phyloP scores from a whole-genome alignment of 2,329 filamentous ascomycete species.

The Tolypocladium paradoxum region DNA sequence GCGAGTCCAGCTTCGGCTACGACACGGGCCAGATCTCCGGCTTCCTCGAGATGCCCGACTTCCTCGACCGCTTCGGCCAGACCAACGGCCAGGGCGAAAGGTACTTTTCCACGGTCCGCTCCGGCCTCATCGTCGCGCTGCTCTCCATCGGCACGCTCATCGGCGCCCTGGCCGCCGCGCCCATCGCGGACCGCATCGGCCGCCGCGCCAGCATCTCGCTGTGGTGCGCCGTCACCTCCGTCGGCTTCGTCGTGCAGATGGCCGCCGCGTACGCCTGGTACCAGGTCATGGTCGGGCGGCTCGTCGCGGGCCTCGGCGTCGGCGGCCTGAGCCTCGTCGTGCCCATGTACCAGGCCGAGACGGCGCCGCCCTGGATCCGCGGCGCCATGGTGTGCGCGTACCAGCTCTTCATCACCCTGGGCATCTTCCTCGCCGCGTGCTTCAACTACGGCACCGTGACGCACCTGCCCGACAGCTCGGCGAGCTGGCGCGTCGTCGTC shows the following conservation, averaged over 20 bases:
- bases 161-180: slow-evolving; percentile 48
- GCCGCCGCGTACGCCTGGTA: slow-evolving; percentile 45
- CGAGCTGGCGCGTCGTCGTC: slow-evolving; percentile 51
- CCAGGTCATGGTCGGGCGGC: slow-evolving; percentile 55
- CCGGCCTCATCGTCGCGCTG: slow-evolving; percentile 48
- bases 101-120: slow-evolving; percentile 40
- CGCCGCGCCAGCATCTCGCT: slow-evolving; percentile 51
- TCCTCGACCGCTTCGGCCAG: slow-evolving; percentile 39
- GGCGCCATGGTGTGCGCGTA: slow-evolving; percentile 56
- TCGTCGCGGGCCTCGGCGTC: slow-evolving; percentile 56
- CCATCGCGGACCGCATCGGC: slow-evolving; percentile 54
- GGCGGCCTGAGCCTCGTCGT: slow-evolving; percentile 54
- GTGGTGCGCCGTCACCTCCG: slow-evolving; percentile 48
- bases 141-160: slow-evolving; percentile 50
- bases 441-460: slow-evolving; percentile 52
- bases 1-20: slow-evolving; percentile 26
- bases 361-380: slow-evolving; percentile 54
- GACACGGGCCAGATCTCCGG: slow-evolving; percentile 45
- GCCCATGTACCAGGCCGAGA: slow-evolving; percentile 68
- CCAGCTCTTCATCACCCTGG: slow-evolving; percentile 62
- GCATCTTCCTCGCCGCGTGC: slow-evolving; percentile 49
- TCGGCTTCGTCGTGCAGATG: slow-evolving; percentile 60
- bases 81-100: slow-evolving; percentile 23
- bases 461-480: slow-evolving; percentile 32
- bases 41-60: slow-evolving; percentile 48